phyloP scores from a whole-genome alignment of 1,139 yeast species.

The Lodderomyces pseudojiufengensis region DNA sequence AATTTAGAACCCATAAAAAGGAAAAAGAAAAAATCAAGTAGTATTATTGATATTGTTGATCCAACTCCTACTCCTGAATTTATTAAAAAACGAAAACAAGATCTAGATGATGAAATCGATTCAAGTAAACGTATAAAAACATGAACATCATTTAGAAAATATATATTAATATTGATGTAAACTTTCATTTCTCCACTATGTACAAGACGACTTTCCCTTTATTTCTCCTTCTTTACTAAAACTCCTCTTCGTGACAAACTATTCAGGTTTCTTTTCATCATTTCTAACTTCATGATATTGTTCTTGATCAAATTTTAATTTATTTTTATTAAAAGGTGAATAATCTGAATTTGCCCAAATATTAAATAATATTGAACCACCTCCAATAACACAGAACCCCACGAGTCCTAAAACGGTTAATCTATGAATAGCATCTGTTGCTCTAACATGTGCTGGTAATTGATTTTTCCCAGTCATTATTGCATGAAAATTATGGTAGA shows the following conservation, averaged over 20 bases:
- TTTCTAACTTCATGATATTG: slow-evolving; percentile 28
- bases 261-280: slow-evolving; percentile 6
- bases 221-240: not conserved
- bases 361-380: slow-evolving; percentile 61
- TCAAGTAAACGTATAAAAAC: slow-evolving; percentile 3
- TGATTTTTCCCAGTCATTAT: slow-evolving; percentile 25
- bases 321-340: slow-evolving; percentile 40
- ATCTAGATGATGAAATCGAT: slow-evolving; percentile 2
- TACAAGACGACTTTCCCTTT: not conserved
- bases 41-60: too few relatives aligned
- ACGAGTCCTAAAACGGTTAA: slow-evolving; percentile 72
- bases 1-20: slow-evolving; percentile 37
- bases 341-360: slow-evolving; percentile 55
- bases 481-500: too few relatives aligned
- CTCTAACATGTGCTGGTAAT: slow-evolving; percentile 47
- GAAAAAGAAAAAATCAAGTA: slow-evolving; percentile 17
- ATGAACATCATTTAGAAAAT: not conserved
- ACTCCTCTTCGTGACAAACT: not conserved
- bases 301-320: slow-evolving; percentile 35
- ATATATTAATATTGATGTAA: not conserved
- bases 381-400: slow-evolving; percentile 51
- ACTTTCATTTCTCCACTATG: not conserved
- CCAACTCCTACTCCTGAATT: too few relatives aligned
- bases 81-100: slow-evolving; percentile 9
- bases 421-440: slow-evolving; percentile 82